A percentile compares a stretch with the other conserved stretches of the same genome.
phyloP scores from a whole-genome alignment of 768 basidiomycete species.

The Suillus decipiens region DNA sequence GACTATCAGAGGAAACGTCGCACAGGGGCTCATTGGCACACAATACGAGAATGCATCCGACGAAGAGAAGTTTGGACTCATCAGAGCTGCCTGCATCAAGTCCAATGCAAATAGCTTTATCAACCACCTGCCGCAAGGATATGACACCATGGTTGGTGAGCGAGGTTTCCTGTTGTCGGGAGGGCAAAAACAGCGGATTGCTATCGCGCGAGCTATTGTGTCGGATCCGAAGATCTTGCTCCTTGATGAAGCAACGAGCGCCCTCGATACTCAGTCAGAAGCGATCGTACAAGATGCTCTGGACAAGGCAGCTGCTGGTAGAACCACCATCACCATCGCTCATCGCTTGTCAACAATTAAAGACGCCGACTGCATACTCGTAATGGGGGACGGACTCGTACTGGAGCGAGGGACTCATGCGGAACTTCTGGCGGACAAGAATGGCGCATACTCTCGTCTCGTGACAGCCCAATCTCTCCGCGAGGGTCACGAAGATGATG shows the following conservation, averaged over 20 bases:
- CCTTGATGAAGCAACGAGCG: slow-evolving; percentile 51
- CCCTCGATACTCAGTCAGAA: slow-evolving; percentile 51
- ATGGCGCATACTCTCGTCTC: slow-evolving; percentile 44
- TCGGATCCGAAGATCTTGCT: slow-evolving; percentile 52
- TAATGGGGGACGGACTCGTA: slow-evolving; percentile 46
- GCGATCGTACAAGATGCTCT: slow-evolving; percentile 55
- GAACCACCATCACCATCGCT: slow-evolving; percentile 37
- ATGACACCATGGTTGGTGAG: slow-evolving; percentile 53
- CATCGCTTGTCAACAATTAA: slow-evolving; percentile 42
- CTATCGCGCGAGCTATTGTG: slow-evolving; percentile 52
- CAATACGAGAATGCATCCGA: slow-evolving; percentile 39
- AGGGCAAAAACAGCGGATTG: slow-evolving; percentile 56
- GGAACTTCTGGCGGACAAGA: slow-evolving; percentile 35
- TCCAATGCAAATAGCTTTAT: slow-evolving; percentile 56
- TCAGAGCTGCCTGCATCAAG: slow-evolving; percentile 50
- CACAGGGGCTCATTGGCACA: slow-evolving; percentile 46
- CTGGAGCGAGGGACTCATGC: slow-evolving; percentile 46
- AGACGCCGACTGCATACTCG: slow-evolving; percentile 44
- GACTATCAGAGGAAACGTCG: slow-evolving; percentile 48
- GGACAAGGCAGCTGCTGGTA: slow-evolving; percentile 48
- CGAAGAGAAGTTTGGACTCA: slow-evolving; percentile 44
- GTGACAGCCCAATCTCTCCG: slow-evolving; percentile 46
- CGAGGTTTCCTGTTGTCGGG: slow-evolving; percentile 50
- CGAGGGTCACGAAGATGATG: slow-evolving; percentile 24
- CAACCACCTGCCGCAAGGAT: slow-evolving; percentile 45